Evolutionary conservation across 371 early-diverging fungal species (phyloP), one percentile per base, ranked within the genome.

Genomic region (Quaeritorhiza haematococci): DNA sequence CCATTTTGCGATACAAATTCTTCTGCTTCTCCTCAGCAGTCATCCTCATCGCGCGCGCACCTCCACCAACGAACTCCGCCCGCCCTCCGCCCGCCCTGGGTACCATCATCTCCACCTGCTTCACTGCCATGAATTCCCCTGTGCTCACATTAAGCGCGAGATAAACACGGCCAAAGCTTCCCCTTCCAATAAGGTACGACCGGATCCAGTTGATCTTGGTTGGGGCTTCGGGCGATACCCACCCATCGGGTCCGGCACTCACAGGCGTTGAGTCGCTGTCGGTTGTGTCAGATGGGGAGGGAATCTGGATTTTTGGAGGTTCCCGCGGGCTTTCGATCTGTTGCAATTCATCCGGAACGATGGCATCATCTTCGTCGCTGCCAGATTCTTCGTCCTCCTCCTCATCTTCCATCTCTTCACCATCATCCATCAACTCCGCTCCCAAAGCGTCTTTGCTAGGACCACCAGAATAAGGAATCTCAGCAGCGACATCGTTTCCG

Each of bases 101-200:
- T 89, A 45, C 55, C 19, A 33, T 38, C 23, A 94, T 63, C 61
- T 91, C 90, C 2, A 98, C 98, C 72, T 95, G 94, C 73, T 99
- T 99, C 8, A 98, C 94, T 0, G 99, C 99, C 88, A 98, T 93
- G 24, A 96, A 67, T 49, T 87, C 90, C 38, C 56, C 48, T 10
- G 84, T 91, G 23, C 81, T 72, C 10, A 88, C 77, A 65, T 93
- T 90, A 58, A 92, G 79, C 2, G 94, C 98, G 38, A 89, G 82
- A 58, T 91, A 98, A 3, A 99, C 99, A 61, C 85, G 86, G 8
- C 96, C 98, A 83, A 96, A 99, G 3, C 94, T 89, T 10, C 99
- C 99, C 59, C 90, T 80, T 0, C 98, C 99, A 60, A 99, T 94
- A 50, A 92, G 74, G 15, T 89, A 79, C 0, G 96, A 96, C 64